A percentile compares a stretch with the other conserved stretches of the same genome.
phyloP scores from a whole-genome alignment of 805 yeast genomes.

The Grigorovia humatica region DNA sequence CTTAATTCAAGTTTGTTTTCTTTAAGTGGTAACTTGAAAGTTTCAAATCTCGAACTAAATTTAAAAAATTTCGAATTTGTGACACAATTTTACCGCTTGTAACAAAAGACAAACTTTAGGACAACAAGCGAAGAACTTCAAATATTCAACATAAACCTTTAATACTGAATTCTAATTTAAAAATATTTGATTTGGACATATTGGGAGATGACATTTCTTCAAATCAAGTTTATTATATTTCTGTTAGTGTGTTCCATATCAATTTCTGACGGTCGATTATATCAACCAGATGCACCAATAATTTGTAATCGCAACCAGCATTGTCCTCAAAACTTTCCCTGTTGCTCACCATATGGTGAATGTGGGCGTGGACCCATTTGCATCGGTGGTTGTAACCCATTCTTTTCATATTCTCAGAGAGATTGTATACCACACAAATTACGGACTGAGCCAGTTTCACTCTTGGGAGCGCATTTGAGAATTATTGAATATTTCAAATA shows the following conservation, averaged over 20 bases:
- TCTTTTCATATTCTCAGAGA: constrained; percentile 48
- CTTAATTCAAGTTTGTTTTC: too few relatives aligned
- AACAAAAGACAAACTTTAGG: too few relatives aligned
- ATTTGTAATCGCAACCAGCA: constrained; percentile 13
- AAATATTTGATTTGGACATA: too few relatives aligned
- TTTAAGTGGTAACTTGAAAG: too few relatives aligned
- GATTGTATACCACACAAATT: constrained; percentile 57
- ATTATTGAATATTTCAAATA: constrained; percentile 27
- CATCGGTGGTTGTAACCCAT: constrained; percentile 82
- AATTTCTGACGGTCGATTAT: neutral
- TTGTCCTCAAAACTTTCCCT: constrained; percentile 73
- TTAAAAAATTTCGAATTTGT: too few relatives aligned
- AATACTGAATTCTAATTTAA: too few relatives aligned
- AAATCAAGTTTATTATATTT: too few relatives aligned
- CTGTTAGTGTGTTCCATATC: too few relatives aligned
- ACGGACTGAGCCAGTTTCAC: neutral
- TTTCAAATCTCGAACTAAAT: too few relatives aligned
- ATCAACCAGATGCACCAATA: neutral
- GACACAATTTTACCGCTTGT: too few relatives aligned
- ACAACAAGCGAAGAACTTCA: too few relatives aligned
- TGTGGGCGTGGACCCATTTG: constrained; percentile 73
- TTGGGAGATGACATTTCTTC: neutral
- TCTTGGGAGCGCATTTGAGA: neutral
- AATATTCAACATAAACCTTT: too few relatives aligned
- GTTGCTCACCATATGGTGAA: constrained; percentile 79